Percentiles rank a stretch among this genome's conserved stretches.
phyloP scores from a whole-genome alignment of 192 early-diverging fungal species.

The Coemansia sp. region DNA sequence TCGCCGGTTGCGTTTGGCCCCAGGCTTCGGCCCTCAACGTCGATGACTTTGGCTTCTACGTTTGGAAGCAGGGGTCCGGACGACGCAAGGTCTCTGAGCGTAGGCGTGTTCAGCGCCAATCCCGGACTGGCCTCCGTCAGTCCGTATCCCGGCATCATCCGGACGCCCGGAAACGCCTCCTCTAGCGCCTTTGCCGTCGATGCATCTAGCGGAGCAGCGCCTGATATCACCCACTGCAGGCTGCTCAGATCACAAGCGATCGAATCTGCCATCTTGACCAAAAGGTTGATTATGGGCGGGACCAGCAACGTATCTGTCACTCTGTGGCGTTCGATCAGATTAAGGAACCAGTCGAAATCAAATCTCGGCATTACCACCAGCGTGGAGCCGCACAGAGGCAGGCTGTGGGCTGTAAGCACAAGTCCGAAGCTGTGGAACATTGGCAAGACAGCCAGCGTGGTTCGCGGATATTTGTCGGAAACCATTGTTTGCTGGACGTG shows the following conservation, averaged over 20 bases:
- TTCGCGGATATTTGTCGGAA: neutral
- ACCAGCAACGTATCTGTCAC: slow-evolving; percentile 63
- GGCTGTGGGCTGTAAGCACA: slow-evolving; percentile 14
- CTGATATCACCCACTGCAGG: slow-evolving; percentile 62
- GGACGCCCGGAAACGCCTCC: slow-evolving; percentile 26
- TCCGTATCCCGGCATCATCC: slow-evolving; percentile 62
- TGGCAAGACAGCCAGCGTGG: slow-evolving; percentile 53
- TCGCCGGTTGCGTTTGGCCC: slow-evolving; percentile 68
- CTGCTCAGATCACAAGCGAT: slow-evolving; percentile 66
- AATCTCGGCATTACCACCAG: slow-evolving; percentile 75
- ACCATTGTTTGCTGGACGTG: neutral
- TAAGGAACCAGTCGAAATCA: slow-evolving; percentile 60
- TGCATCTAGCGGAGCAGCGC: slow-evolving; percentile 73
- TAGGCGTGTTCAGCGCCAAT: slow-evolving; percentile 11
- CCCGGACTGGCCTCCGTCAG: slow-evolving; percentile 60
- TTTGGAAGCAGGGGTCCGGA: slow-evolving; percentile 72
- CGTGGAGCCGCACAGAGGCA: slow-evolving; percentile 17
- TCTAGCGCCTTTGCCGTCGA: slow-evolving; percentile 50
- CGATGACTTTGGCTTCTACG: slow-evolving; percentile 69
- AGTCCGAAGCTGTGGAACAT: slow-evolving; percentile 67
- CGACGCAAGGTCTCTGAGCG: slow-evolving; percentile 43
- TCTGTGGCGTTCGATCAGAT: slow-evolving; percentile 61
- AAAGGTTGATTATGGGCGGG: slow-evolving; percentile 62
- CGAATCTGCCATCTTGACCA: slow-evolving; percentile 67
- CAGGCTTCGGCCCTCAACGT: slow-evolving; percentile 49